Evolutionary conservation across 306 rosid genomes (phyloP), one percentile per base, ranked within the genome.

Genomic region (Elaeagnus macrophylla): DNA sequence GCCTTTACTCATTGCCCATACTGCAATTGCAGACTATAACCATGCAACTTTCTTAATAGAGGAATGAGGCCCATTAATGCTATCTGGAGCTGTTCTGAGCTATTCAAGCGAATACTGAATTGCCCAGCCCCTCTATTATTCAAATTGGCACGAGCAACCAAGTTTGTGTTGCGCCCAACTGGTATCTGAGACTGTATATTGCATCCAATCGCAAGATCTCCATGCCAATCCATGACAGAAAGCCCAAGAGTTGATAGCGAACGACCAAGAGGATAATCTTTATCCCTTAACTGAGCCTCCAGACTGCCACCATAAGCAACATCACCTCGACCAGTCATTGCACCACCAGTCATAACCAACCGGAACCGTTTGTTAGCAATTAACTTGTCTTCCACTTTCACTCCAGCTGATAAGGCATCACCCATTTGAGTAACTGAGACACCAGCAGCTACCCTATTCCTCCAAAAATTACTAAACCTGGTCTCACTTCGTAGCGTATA

Each of bases 191-290:
- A 79, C 69, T 91, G 97, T 64, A 91, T 12, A 58, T 86, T 91
- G 73, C 86, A 82, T 57, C 97, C 97, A 54, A 90, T 66, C 38
- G 95, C 95, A 74, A 86, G 97, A 66, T 90, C 97, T 14, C 97
- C 97, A 17, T 86, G 97, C 97, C 97, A 91, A 75, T 91, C 97
- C 97, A 91, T 91, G 56, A 91, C 72, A 14, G 97, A 78, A 16
- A 91, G 82, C 60, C 96, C 94, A 40, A 91, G 81, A 4, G 95
- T 91, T 10, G 97, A 72, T 37, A 82, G 75, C 0, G 88, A 84
- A 12, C 89, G 88, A 50, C 97, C 97, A 18, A 86, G 57, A 42
- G 95, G 97, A 50, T 84, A 79, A 67, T 91, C 88, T 59, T 84
- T 91, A 54, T 90, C 97, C 61, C 91, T 83, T 74, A 90, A 73